Evolutionary conservation across 2,329 filamentous ascomycete species (phyloP).

Genomic region (Xylariaceae sp.): DNA sequence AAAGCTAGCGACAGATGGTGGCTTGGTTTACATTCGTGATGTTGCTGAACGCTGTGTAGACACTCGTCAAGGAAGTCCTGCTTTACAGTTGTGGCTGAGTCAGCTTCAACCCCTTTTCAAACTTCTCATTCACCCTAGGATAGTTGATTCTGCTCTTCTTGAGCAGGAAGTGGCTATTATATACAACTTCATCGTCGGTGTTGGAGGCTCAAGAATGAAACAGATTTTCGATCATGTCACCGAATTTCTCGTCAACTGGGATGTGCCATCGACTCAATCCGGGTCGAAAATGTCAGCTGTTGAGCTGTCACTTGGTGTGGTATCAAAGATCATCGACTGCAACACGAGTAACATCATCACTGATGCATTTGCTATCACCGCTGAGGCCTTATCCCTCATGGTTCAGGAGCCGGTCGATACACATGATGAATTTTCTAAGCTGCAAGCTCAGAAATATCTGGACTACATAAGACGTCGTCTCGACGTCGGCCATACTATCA

Average conservation of each 20-base stretch:
- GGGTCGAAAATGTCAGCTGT: slow-evolving; percentile 26
- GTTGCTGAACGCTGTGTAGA: slow-evolving; percentile 27
- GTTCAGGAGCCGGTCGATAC: slow-evolving; percentile 5
- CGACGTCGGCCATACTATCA: slow-evolving; percentile 33
- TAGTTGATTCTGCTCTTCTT: slow-evolving; percentile 42
- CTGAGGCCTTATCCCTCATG: slow-evolving; percentile 10
- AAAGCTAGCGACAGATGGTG: slow-evolving; percentile 33
- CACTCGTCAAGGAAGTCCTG: slow-evolving; percentile 9
- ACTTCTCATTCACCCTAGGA: slow-evolving; percentile 39
- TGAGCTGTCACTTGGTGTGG: slow-evolving; percentile 36
- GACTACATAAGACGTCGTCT: slow-evolving; percentile 38
- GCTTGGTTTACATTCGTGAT: slow-evolving; percentile 34
- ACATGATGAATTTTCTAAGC: slow-evolving; percentile 29
- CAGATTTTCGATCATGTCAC: slow-evolving; percentile 38
- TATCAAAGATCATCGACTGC: slow-evolving; percentile 42
- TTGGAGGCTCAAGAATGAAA: slow-evolving; percentile 37
- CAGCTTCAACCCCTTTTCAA: slow-evolving; percentile 40
- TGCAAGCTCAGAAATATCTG: slow-evolving; percentile 38
- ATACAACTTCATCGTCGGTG: slow-evolving; percentile 41
- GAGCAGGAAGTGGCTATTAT: slow-evolving; percentile 42
- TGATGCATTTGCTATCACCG: slow-evolving; percentile 28
- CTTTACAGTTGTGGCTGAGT: slow-evolving; percentile 27
- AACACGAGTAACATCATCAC: slow-evolving; percentile 41
- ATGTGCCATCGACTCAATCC: not conserved
- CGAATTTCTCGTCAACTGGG: slow-evolving; percentile 26